These are phyloP conservation scores for Trichosanthes truncata DNA, from an alignment of 306 rosid genomes.

Conservation along the genomic window DNA sequence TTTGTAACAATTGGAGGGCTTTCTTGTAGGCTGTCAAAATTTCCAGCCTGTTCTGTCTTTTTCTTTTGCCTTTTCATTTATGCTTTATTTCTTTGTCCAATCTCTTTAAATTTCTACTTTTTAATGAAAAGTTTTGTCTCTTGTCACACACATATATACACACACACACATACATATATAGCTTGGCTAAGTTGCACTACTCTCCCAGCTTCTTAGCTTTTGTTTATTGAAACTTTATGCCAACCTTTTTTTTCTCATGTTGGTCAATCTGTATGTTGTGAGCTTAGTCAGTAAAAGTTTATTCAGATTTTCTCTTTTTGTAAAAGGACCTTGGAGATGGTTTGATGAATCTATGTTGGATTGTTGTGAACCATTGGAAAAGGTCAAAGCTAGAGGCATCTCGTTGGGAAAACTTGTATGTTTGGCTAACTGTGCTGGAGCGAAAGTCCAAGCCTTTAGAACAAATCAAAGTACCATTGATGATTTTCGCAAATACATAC, in stretches of 20 bases:
- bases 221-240: not conserved
- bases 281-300: not conserved
- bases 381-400: slow-evolving; percentile 70
- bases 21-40: too few species aligned
- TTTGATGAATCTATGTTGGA: slow-evolving; percentile 96
- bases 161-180: too few species aligned
- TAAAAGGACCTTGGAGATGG: slow-evolving; percentile 97
- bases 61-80: not conserved
- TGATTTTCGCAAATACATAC: slow-evolving; percentile 56
- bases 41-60: too few species aligned
- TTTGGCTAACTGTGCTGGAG: slow-evolving; percentile 95
- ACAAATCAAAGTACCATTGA: slow-evolving; percentile 48
- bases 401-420: slow-evolving; percentile 82
- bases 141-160: too few species aligned
- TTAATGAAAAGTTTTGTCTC: not conserved
- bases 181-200: too few species aligned
- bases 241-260: not conserved
- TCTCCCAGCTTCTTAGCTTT: not conserved
- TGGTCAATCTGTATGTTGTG: not conserved
- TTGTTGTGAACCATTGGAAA: slow-evolving; percentile 86
- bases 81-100: not conserved
- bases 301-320: slow-evolving; percentile 3
- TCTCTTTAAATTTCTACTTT: not conserved
- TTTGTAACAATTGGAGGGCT: too few species aligned
- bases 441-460: slow-evolving; percentile 81